phyloP scores from a whole-genome alignment of 371 early-diverging fungal species.

The Chytridium lagenaria region DNA sequence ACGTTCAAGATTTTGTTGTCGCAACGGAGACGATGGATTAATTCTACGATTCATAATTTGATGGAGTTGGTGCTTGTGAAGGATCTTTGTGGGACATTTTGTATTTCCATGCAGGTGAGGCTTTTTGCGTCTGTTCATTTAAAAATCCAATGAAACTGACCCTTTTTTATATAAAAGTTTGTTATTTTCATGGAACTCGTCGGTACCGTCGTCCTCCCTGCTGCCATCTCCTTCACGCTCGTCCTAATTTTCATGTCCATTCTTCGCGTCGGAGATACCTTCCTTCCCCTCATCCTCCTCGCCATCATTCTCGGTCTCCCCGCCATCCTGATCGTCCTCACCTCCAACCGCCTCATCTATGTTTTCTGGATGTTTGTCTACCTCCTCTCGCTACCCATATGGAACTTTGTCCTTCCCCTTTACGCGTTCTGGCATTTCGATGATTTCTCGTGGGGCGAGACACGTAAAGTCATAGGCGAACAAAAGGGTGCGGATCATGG shows the following conservation, averaged over 20 bases:
- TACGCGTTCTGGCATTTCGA: slow-evolving; percentile 99
- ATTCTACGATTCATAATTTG: slow-evolving; percentile 96
- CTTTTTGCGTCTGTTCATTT: slow-evolving; percentile 14
- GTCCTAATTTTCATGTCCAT: slow-evolving; percentile 57
- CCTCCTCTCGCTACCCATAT: slow-evolving; percentile 87
- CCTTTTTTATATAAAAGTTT: slow-evolving; percentile 35
- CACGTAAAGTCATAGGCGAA: slow-evolving; percentile 44
- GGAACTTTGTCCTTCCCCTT: slow-evolving; percentile 95
- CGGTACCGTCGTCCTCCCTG: slow-evolving; percentile 96
- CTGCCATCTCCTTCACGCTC: slow-evolving; percentile 79
- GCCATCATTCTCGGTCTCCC: slow-evolving; percentile 51
- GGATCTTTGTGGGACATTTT: slow-evolving; percentile 96
- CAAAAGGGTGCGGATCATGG: slow-evolving; percentile 38
- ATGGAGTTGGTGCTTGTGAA: slow-evolving; percentile 91
- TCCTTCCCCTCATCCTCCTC: slow-evolving; percentile 37
- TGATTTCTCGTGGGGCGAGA: slow-evolving; percentile 89
- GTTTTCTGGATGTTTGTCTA: slow-evolving; percentile 95
- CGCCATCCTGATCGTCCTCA: slow-evolving; percentile 55
- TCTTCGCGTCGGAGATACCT: slow-evolving; percentile 30
- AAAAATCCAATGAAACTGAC: background rate
- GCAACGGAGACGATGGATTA: slow-evolving; percentile 98
- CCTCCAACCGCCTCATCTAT: slow-evolving; percentile 59
- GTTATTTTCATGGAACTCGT: slow-evolving; percentile 82
- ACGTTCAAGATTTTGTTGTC: slow-evolving; percentile 88
- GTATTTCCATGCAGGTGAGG: slow-evolving; percentile 94